Evolutionary conservation across 805 yeast species (phyloP).

Genomic region (Wickerhamiella dianesei): DNA sequence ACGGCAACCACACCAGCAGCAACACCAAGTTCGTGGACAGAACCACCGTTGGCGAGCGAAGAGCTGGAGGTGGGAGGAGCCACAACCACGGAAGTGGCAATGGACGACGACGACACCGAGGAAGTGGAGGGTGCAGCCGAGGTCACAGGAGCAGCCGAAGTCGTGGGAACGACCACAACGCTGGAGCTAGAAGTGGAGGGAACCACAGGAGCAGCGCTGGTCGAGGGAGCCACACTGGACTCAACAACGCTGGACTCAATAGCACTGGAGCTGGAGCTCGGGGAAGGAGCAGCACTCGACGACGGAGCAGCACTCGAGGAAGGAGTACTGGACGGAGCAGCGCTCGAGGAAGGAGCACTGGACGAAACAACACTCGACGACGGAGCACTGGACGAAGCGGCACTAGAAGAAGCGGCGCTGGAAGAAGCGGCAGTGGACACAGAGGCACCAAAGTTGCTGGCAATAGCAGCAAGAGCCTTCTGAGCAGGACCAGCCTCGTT

Average conservation of each 20-base stretch:
- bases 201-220: conserved; percentile 3
- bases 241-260: not conserved
- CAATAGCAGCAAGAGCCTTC: conserved; percentile 35
- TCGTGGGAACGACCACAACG: no score
- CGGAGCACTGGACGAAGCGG: conserved; percentile 1
- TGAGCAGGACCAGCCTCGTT: conserved; percentile 46
- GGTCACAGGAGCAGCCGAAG: conserved; percentile 3
- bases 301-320: not conserved
- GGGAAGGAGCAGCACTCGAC: not conserved
- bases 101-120: conserved; percentile 5
- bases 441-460: conserved; percentile 11
- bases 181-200: conserved; percentile 6
- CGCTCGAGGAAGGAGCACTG: not conserved
- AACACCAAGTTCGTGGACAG: conserved; percentile 5
- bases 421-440: conserved; percentile 5
- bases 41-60: conserved; percentile 10
- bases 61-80: no score
- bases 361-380: conserved; percentile 8
- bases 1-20: conserved; percentile 11
- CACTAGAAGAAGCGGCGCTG: conserved; percentile 7
- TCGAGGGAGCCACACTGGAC: conserved; percentile 5
- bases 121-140: conserved; percentile 7
- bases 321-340: conserved; percentile 1
- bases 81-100: conserved; percentile 5
- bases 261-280: not conserved